phyloP scores from a whole-genome alignment of 495 filamentous ascomycete species.

The Aspergillus sclerotiicarbonarius region DNA sequence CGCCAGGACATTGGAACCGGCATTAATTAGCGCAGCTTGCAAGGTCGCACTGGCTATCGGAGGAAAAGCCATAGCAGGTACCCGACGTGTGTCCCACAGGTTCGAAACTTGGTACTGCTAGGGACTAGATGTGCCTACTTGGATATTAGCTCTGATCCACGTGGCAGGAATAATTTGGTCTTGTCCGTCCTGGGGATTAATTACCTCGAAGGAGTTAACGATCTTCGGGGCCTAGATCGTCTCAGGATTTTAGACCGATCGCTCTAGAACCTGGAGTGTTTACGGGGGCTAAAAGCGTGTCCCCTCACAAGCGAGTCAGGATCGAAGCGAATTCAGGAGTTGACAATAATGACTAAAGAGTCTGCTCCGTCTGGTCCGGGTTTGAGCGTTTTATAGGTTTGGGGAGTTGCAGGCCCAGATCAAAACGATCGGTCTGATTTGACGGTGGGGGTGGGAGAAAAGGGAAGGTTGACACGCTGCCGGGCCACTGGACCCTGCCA shows the following conservation, averaged over 20 bases:
- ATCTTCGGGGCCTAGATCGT: not conserved
- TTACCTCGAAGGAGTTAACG: not conserved
- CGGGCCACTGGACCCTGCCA: not conserved
- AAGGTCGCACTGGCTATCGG: conserved; percentile 63
- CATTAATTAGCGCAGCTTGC: conserved; percentile 64
- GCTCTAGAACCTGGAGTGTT: not conserved
- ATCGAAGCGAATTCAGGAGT: not conserved
- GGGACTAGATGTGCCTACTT: not conserved
- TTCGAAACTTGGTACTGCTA: not conserved
- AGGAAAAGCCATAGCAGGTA: conserved; percentile 29
- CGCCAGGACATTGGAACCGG: conserved; percentile 72
- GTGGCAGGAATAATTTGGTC: not conserved
- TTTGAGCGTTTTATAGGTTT: not conserved
- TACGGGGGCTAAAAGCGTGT: not conserved
- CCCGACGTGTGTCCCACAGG: not conserved
- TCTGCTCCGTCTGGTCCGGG: not conserved
- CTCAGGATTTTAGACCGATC: not conserved
- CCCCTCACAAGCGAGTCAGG: not conserved
- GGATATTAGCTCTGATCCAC: not conserved
- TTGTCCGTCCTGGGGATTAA: not conserved
- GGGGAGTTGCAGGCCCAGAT: not conserved
- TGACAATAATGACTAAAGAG: not conserved
- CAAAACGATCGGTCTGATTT: not conserved
- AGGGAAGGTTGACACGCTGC: conserved; percentile 13
- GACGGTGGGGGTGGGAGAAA: conserved; percentile 11